Percentiles rank a stretch among this genome's conserved stretches.
phyloP scores from a whole-genome alignment of 371 early-diverging fungal species.

The Zopfochytrium polystomum region DNA sequence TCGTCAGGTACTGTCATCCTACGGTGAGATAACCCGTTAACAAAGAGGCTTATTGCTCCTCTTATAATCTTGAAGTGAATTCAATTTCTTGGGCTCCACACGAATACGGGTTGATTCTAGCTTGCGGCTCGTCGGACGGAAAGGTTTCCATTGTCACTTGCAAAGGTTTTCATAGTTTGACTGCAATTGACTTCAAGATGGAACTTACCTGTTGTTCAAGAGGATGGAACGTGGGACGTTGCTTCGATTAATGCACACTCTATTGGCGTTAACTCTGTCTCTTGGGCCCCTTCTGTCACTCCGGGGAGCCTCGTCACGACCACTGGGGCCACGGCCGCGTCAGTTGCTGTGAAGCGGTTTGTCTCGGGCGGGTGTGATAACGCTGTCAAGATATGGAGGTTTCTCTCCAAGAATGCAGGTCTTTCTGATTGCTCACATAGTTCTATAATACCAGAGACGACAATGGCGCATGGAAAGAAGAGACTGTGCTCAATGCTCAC shows the following conservation, averaged over 20 bases:
- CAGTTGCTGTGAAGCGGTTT: slow-evolving; percentile 63
- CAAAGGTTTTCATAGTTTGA: slow-evolving; percentile 55
- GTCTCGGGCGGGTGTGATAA: slow-evolving; percentile 96
- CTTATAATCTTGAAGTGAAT: too few species aligned
- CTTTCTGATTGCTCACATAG: slow-evolving; percentile 1
- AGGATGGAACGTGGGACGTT: slow-evolving; percentile 77
- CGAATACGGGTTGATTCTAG: slow-evolving; percentile 89
- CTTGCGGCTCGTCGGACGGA: slow-evolving; percentile 96
- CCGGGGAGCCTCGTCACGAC: slow-evolving; percentile 77
- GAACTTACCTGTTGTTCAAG: slow-evolving; percentile 36
- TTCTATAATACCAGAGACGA: too few species aligned
- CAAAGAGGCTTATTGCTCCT: too few species aligned
- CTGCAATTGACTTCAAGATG: neutral
- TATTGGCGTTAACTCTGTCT: slow-evolving; percentile 90
- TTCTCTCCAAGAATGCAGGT: slow-evolving; percentile 18
- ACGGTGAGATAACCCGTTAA: too few species aligned
- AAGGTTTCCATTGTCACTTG: slow-evolving; percentile 86
- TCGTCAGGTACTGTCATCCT: slow-evolving; percentile 70
- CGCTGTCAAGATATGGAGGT: slow-evolving; percentile 90
- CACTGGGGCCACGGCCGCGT: slow-evolving; percentile 49
- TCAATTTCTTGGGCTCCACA: slow-evolving; percentile 96
- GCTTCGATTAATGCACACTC: slow-evolving; percentile 77
- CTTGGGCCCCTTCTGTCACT: slow-evolving; percentile 90
- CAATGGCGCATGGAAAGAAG: slow-evolving; percentile 58
- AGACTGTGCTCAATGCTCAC: slow-evolving; percentile 83